Evolutionary conservation across 352 stramenopile species (phyloP).

Genomic region (Globisporangium mamillatum): DNA sequence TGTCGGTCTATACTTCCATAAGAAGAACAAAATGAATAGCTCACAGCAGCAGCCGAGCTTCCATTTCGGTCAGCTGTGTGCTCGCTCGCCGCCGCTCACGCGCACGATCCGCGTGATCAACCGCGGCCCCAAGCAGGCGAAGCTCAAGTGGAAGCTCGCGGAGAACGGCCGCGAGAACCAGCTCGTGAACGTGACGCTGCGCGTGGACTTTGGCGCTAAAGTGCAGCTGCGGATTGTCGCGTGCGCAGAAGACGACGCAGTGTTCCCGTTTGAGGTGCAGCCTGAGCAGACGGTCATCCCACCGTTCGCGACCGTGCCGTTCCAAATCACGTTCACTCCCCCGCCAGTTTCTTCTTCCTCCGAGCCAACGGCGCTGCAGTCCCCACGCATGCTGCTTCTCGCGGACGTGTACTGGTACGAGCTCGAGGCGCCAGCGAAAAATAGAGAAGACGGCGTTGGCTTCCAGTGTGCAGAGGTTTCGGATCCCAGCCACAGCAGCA

Average conservation of each 20-base stretch:
- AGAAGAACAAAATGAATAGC: conserved; percentile 9
- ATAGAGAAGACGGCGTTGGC: not conserved
- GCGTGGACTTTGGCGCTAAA: conserved; percentile 43
- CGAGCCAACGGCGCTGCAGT: not conserved
- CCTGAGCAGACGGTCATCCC: conserved; percentile 22
- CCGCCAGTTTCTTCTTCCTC: not conserved
- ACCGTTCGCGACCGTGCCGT: conserved; percentile 35
- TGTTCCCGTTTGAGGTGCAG: conserved; percentile 37
- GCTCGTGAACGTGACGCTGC: conserved; percentile 51
- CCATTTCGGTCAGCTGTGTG: conserved; percentile 45
- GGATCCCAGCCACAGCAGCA: not conserved
- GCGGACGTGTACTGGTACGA: conserved; percentile 66
- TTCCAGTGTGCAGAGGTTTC: not conserved
- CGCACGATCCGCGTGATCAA: conserved; percentile 65
- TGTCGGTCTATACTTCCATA: conserved; percentile 46
- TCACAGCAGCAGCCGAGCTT: conserved; percentile 32
- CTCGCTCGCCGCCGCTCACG: conserved; percentile 38
- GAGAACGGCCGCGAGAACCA: conserved; percentile 48
- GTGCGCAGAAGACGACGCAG: conserved; percentile 17
- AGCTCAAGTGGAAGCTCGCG: conserved; percentile 58
- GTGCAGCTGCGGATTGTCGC: conserved; percentile 47
- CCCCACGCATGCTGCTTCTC: conserved; percentile 42
- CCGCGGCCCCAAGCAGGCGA: conserved; percentile 51
- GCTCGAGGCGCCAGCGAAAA: not conserved
- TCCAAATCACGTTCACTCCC: conserved; percentile 56